Evolutionary conservation across 257 asterid genomes (phyloP), one percentile per base, ranked within the genome.

Genomic region (Primulina eburnea): DNA sequence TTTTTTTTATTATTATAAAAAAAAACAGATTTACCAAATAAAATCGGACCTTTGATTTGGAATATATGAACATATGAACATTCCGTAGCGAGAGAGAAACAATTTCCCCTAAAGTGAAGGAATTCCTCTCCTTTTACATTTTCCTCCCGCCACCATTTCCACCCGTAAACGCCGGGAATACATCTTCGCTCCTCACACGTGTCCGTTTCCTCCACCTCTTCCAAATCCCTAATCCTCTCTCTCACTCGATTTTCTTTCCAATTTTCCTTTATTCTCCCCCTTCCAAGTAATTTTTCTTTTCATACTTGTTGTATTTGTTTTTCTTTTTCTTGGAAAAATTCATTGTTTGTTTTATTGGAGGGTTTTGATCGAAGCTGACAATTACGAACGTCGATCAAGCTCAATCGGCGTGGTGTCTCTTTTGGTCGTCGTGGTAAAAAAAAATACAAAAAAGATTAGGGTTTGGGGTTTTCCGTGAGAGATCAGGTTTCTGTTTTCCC

Each of bases 141-240:
- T 66, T 24, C 59, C 1, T 56, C 20, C 80, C 86, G 80, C 80
- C 86, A 77, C 80, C 72, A 63, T 73, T 64, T 62, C 60, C 71
- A 75, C 70, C 80, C 69, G 81, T 18, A 66, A 62, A 70, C 68
- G 64, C 74, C 74, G 82, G 75, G 73, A 72, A 62, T 71, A 21
- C 65, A 43, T 17, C 62, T 70, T 73, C 77, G 67, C 64, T 62
- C 81, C 82, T 8, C 79, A 86, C 95, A 86, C 90, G 90, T 86
- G 89, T 80, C 82, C 8, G 64, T 56, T 35, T 9, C 62, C 21
- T 17, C 60, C 30, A 7, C 62, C 26, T 18, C 50, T 24, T 20
- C 70, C 56, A 18, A 14, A 59, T 60, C 78, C 5, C 65, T 17
- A 69, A 40, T 62, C 10, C 71, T 65, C 73, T 32, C 68, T 9